Evolutionary conservation across 2,329 filamentous ascomycete species (phyloP), one percentile per base, ranked within the genome.

Genomic region (Botrytis sinoallii): DNA sequence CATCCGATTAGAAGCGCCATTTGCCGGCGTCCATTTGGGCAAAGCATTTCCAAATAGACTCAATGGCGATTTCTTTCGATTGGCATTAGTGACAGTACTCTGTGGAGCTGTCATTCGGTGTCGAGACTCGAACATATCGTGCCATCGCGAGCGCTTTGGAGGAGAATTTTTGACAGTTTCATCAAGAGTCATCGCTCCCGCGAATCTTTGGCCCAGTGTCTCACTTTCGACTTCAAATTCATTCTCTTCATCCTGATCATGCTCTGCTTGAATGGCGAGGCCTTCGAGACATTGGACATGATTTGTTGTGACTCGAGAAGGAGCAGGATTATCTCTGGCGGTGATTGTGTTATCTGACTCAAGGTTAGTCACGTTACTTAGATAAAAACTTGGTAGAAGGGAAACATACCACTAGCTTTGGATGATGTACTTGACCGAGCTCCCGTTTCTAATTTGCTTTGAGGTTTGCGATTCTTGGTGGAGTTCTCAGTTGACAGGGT

Each of bases 131-230:
- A 69, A 69, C n/a, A 69, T 32, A 14, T 69, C 66, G 12, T 40
- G 38, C 66, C 66, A 57, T 10, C 66, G 66, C 14, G 66, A 69
- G n/a, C 66, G 66, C n/a, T 57, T 69, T 25, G 48, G 66, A 9
- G 66, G 38, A 32, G n/a, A 57, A 10, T 9, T 14, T 6, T 69
- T 69, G 35, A 69, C 18, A 9, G 66, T 29, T 14, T 44, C 20
- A 3, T 57, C 48, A 25, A 69, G 38, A 8, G 38, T 32, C 18
- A 57, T 42, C 7, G 22, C 1, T 18, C 40, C 32, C 14, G 66
- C 18, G 8, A 69, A 32, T 7, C 29, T n/a, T n/a, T n/a, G n/a
- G 8, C 22, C 40, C 1, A 42, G 35, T 5, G 5, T n/a, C 32
- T 40, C 16, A 3, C 12, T 22, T 18, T 6, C 8, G 18, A 22